Base-by-base conservation (phyloP, 148 eudicot genomes). In the Rhododendron ovatum region DNA sequence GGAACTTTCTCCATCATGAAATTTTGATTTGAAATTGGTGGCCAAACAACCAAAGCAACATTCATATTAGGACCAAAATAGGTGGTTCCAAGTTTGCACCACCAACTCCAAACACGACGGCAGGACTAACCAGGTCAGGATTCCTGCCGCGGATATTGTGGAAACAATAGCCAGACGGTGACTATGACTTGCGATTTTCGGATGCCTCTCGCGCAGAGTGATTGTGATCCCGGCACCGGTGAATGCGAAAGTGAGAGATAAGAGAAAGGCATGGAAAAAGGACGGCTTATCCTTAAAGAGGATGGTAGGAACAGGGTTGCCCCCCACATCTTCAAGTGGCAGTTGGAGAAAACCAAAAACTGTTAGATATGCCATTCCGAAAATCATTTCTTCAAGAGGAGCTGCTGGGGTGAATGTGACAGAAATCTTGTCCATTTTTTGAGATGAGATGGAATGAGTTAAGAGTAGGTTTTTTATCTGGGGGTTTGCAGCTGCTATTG, bases 241-340 rank as follows among this genome's bases (percentile, higher is more conserved):
- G 45, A 81, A 81, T 10, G 83, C 71, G 3, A 55, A 53, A 11
- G 17, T 81, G 47, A 81, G 83, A 57, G 71, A 35, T 8, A 81
- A 7, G 26, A 81, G 84, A 39, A 82, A 59, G 22, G 84, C 84
- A 24, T 82, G 84, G 13, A 59, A 82, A 26, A 35, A 82, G 50
- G 84, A 57, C n/a, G 84, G 84, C 11, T 57, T 37, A 74, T 59
- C 48, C 18, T 59, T 82, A 24, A 82, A 82, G 12, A 81, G 35
- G 73, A 82, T 22, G 2, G 84, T 82, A 11, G 84, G 84, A 4
- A 59, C 84, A 57, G 84, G 50, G 48, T 82, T 57, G 39, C 73
- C 73, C 3, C 35, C 73, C 39, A 59, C 63, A 20, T 37, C 20
- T 7, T 59, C 61, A 7, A 35, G 63, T 20, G 74, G 84, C 5